Evolutionary conservation across 345 rosid species (phyloP), one percentile per base, ranked within the genome.

Genomic region (Cardamine resedifolia): DNA sequence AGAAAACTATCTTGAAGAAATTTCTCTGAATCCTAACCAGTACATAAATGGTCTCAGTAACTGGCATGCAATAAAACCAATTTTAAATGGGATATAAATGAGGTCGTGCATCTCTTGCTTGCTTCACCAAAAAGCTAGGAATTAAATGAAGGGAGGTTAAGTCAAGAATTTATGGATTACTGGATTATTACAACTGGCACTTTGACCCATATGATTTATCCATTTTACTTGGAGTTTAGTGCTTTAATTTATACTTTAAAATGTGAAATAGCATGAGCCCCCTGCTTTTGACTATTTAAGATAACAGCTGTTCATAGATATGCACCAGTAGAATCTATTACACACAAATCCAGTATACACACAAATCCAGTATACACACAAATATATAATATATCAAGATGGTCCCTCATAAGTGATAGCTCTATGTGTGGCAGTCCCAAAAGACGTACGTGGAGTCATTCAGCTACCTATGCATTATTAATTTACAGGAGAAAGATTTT

Each of bases 101-200:
- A 28, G 51, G 18, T 28, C 50, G 24, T 33, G 47, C 58, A 65
- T 21, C 20, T 33, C 11, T 51, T 24, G 16, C 61, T 66, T 66
- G 16, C 61, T 66, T 66, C 38, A 38, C 48, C 60, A 51, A 66
- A 65, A 66, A 66, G 60, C 51, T 38, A 53, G 34, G 62, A 67
- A 27, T 18, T 67, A 18, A 67, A 67, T 53, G 52, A 67, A 67
- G 28, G 23, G 43, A 64, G 50, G 26, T 47, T 64, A 19, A 64
- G 3, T 64, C 19, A 47, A 47, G 72, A 55, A 12, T 27, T 39
- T 55, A 67, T 12, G 50, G 61, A 27, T 67, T 67, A 52, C 38
- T 38, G 33, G 71, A 67, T 67, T 39, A 14, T 15, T 28, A 68
- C 64, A 56, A 68, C 57, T 58, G 73, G 57, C 73, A 58, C 57